Evolutionary conservation across 2,329 filamentous ascomycete species (phyloP).

Genomic region (Phoma sp.): DNA sequence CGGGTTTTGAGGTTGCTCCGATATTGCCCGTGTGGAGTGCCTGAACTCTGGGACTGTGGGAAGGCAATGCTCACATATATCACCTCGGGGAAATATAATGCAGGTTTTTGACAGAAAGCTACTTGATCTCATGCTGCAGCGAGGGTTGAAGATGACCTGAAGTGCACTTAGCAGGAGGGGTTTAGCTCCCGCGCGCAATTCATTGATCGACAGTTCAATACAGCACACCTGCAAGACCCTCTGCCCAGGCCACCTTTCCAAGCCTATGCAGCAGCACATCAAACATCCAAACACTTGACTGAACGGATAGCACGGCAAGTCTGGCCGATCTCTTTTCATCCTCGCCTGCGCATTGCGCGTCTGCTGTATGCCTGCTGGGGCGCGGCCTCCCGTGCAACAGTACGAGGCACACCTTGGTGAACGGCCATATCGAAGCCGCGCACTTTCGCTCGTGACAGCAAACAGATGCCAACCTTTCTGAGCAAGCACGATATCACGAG

Average conservation of each 20-base stretch:
- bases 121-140: neutral
- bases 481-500: neutral
- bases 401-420: neutral
- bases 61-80: no score
- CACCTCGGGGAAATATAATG: no score
- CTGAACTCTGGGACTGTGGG: no score
- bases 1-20: constrained; percentile 2
- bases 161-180: constrained; percentile 5
- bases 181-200: constrained; percentile 4
- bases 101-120: no score
- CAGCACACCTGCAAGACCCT: neutral
- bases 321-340: neutral
- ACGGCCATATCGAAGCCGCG: neutral
- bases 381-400: constrained; percentile 2
- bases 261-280: neutral
- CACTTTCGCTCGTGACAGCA: neutral
- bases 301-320: constrained; percentile 8
- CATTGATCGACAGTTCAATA: constrained; percentile 11
- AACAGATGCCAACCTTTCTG: neutral
- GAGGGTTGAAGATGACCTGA: neutral
- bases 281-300: constrained; percentile 1
- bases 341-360: neutral
- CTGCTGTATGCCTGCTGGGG: neutral
- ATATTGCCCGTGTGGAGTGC: neutral
- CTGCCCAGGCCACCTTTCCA: constrained; percentile 6